Evolutionary conservation across 116 monocot genomes (phyloP).

Genomic region (Posidonia oceanica): DNA sequence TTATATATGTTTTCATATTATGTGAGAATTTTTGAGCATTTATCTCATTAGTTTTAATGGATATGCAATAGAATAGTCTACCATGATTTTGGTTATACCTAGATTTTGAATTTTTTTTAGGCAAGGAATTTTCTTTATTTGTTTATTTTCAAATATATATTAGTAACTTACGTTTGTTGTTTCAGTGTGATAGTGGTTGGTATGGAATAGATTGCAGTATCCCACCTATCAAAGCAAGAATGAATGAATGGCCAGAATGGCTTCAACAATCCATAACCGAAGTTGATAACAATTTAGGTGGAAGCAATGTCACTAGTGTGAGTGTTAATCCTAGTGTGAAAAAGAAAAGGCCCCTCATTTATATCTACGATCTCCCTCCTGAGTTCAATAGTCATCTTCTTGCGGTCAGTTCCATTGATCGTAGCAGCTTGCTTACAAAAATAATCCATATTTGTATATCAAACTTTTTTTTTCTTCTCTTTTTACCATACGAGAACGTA

Average conservation of each 20-base stretch:
- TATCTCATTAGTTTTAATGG: no score
- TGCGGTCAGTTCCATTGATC: constrained; percentile 34
- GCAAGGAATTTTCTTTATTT: no score
- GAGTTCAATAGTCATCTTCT: constrained; percentile 86
- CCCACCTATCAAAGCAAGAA: no score
- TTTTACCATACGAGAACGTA: constrained; percentile 82
- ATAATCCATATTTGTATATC: not conserved
- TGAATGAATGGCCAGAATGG: constrained; percentile 39
- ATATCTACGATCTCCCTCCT: constrained; percentile 91
- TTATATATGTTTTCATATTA: no score
- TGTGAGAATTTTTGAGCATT: no score
- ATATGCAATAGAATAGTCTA: no score
- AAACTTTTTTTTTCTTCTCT: constrained; percentile 16
- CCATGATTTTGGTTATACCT: no score
- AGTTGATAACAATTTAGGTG: constrained; percentile 18
- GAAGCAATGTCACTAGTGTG: constrained; percentile 24
- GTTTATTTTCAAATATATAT: no score
- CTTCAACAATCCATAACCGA: constrained; percentile 46
- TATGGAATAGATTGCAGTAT: no score
- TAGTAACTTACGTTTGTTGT: no score
- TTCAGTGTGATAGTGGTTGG: no score
- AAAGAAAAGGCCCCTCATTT: constrained; percentile 85
- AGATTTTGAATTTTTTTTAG: no score
- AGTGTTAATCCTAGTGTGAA: constrained; percentile 41
- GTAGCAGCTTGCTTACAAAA: not conserved